Base-by-base conservation (phyloP, 1,284 basidiomycete species). In the Cryptococcus deneoformans region DNA sequence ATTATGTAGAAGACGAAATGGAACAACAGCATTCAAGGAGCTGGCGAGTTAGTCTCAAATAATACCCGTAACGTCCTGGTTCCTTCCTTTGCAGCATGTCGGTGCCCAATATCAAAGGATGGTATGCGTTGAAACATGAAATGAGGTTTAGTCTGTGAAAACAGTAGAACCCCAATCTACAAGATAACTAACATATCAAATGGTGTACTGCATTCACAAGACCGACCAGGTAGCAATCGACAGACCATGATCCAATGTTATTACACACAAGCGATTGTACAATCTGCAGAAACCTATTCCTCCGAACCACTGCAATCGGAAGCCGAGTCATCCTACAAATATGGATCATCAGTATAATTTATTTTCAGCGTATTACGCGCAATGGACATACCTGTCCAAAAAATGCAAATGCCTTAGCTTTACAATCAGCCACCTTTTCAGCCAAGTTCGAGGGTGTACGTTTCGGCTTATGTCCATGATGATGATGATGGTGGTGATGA, bases 281-380 rank as follows among this genome's bases (percentile, higher is more conserved):
- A 46, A 52, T 40, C 42, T 36, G 14, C 43, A 44, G 8, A n/a
- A n/a, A 44, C 4, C 3, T 44, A 11, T 29, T 47, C 46, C 16
- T 72, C 69, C 3, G 66, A 68, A 39, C 73, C 71, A 53, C 71
- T 74, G 57, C 64, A 52, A 37, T 72, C 72, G 20, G 70, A 73
- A 66, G 92, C 90, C 56, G 88, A 91, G 74, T 92, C 90, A 88
- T 54, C 87, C 86, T 67, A 10, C 34, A 77, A 78, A 54, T 73
- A 77, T 43, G 75, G 76, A 51, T 57, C 39, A 60, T 42, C 10
- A 20, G 39, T 10, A 50, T 44, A 46, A 29, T 29, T 37, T 12
- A 40, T 43, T 52, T n/a, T 35, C 16, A 43, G 36, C 29, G 5
- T 29, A 29, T 29, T 29, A 29, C 29, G 36, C 9, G 36, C 9